Evolutionary conservation across 225 moss, liverwort and hornwort species (phyloP), one percentile per base, ranked within the genome.

Genomic region (Sphagnum contortum): DNA sequence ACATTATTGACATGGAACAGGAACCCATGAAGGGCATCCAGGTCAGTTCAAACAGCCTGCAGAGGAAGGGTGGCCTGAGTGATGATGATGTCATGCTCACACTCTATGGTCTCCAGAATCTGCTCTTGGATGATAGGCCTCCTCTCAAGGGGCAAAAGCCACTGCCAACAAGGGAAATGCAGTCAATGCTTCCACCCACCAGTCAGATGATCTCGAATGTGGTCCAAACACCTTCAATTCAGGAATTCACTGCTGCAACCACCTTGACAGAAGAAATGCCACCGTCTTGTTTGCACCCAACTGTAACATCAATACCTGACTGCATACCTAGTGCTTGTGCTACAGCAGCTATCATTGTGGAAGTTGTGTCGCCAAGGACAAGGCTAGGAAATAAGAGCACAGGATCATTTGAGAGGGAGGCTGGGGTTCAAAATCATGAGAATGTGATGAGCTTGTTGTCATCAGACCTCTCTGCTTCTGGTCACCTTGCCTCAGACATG

Each of bases 401-500:
- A 11, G 73, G 55, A 51, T 65, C 72, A 6, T 14, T 64, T 11
- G 70, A 74, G 57, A 63, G 70, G 47, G 69, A 74, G 12, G 48
- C 57, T n/a, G 67, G 65, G 2, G 46, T 12, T 57, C 68, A 55
- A 59, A 73, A 64, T 72, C 74, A 74, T 5, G 74, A 79, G 48
- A 86, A 75, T 12, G 74, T 69, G 12, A 29, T 29, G 29, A 8
- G 64, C 9, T 5, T 5, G 8, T 70, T 77, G 13, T 70, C 77
- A 54, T 78, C 80, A 9, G 72, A 78, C 59, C 57, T 75, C 70
- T 80, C 80, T 83, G 80, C 75, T 9, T 69, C 78, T 8, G 77
- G 82, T 56, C 83, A 84, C 73, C 83, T 92, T 54, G 88, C 85
- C 8, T 87, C 85, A 58, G 83, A 87, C 61, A 71, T 87, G 79